phyloP scores from a whole-genome alignment of 352 stramenopile genomes.

The Elongisporangium undulatum region DNA sequence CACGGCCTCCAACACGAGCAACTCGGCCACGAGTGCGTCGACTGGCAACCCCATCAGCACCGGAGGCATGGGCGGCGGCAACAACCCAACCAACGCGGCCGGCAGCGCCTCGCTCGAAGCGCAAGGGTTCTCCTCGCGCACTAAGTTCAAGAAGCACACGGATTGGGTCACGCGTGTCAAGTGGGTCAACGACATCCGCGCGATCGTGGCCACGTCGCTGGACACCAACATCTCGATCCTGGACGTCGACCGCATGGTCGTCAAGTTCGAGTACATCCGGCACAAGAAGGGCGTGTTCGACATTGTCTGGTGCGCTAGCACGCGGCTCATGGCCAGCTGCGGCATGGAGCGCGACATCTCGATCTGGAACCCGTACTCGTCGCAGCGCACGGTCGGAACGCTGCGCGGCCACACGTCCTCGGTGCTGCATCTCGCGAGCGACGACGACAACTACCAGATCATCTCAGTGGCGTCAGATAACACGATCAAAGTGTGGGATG shows the following conservation, averaged over 20 bases:
- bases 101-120: conserved; percentile 51
- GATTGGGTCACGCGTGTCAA: conserved; percentile 84
- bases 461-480: conserved; percentile 81
- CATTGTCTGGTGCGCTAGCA: conserved; percentile 69
- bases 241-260: conserved; percentile 69
- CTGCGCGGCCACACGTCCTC: conserved; percentile 71
- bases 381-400: conserved; percentile 65
- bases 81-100: conserved; percentile 23
- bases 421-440: conserved; percentile 68
- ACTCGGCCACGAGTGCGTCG: conserved; percentile 6
- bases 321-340: conserved; percentile 74
- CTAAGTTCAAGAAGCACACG: conserved; percentile 78
- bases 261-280: conserved; percentile 81
- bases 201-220: conserved; percentile 71
- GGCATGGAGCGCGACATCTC: conserved; percentile 85
- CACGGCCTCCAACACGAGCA: conserved; percentile 11
- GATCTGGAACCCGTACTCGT: conserved; percentile 90
- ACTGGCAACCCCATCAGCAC: conserved; percentile 9
- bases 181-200: conserved; percentile 79
- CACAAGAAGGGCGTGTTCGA: conserved; percentile 86
- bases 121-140: conserved; percentile 57
- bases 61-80: conserved; percentile 1
- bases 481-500: conserved; percentile 83
- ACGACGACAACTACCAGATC: conserved; percentile 84
- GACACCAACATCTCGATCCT: conserved; percentile 81